Percentiles rank a stretch among this genome's conserved stretches.
These are phyloP conservation scores for Thielaviopsis punctulata DNA, from an alignment of 2,329 filamentous ascomycete species.

Conservation along the genomic window DNA sequence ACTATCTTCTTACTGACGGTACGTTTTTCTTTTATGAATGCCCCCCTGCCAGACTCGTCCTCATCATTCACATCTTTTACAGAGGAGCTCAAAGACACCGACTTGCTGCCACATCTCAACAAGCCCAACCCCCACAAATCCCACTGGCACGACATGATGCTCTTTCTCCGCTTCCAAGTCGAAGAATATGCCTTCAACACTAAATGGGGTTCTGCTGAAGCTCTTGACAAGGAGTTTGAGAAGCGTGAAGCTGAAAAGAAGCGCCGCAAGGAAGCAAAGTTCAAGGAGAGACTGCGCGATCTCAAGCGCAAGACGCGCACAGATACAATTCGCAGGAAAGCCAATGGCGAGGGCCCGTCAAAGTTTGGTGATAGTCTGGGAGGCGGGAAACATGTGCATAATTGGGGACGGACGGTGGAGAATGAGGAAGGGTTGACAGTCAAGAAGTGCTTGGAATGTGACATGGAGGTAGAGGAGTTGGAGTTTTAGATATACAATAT, in stretches of 20 bases:
- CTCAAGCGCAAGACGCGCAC: slow-evolving; percentile 86
- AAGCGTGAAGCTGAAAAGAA: slow-evolving; percentile 65
- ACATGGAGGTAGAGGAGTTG: slow-evolving; percentile 63
- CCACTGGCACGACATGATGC: slow-evolving; percentile 97
- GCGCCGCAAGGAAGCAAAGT: slow-evolving; percentile 74
- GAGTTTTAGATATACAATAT: slow-evolving; percentile 32
- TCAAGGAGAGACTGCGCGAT: slow-evolving; percentile 73
- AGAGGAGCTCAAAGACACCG: slow-evolving; percentile 81
- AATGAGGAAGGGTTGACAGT: slow-evolving; percentile 56
- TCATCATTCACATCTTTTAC: slow-evolving; percentile 1
- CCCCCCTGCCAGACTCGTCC: not conserved
- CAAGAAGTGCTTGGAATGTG: slow-evolving; percentile 63
- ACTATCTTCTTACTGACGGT: slow-evolving; percentile 89
- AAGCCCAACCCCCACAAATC: slow-evolving; percentile 89
- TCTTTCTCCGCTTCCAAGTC: slow-evolving; percentile 84
- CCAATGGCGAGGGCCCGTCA: slow-evolving; percentile 33
- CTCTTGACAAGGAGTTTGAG: slow-evolving; percentile 76
- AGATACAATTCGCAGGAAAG: slow-evolving; percentile 66
- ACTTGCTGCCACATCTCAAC: slow-evolving; percentile 72
- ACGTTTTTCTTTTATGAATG: slow-evolving; percentile 25
- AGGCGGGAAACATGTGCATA: slow-evolving; percentile 63
- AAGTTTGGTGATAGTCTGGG: slow-evolving; percentile 65
- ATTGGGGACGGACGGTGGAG: slow-evolving; percentile 60
- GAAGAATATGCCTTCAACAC: slow-evolving; percentile 79
- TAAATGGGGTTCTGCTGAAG: slow-evolving; percentile 83